phyloP scores from a whole-genome alignment of 164 flowering plant species.

The Nelumbo lutea region DNA sequence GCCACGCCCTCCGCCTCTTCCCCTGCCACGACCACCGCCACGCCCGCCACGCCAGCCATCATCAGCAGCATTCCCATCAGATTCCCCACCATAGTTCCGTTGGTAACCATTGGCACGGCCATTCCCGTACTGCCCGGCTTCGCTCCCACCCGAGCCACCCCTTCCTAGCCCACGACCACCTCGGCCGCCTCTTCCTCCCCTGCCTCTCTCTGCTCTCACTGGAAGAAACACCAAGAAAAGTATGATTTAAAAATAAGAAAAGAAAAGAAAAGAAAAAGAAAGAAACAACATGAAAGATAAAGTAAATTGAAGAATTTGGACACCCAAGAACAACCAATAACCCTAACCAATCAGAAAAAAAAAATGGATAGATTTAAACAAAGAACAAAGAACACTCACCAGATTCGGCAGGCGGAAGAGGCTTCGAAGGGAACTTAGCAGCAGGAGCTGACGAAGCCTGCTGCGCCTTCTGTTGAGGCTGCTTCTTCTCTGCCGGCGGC shows the following conservation, averaged over 20 bases:
- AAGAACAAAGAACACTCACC: conserved; percentile 1
- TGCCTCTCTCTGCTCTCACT: conserved; percentile 18
- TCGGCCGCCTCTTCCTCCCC: conserved; percentile 19
- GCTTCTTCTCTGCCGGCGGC: conserved; percentile 10
- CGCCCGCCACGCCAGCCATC: conserved; percentile 11
- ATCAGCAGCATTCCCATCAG: conserved; percentile 8
- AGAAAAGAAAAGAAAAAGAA: background rate
- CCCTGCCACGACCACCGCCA: conserved; percentile 18
- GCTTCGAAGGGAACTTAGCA: background rate
- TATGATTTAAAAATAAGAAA: background rate
- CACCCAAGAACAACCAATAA: background rate
- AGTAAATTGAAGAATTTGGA: background rate
- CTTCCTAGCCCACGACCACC: conserved; percentile 15
- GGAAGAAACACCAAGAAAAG: background rate
- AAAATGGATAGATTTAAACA: background rate
- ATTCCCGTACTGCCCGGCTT: conserved; percentile 12
- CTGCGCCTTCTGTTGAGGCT: conserved; percentile 5
- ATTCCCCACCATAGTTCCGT: conserved; percentile 13
- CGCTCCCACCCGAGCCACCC: conserved; percentile 12
- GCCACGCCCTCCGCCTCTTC: conserved; percentile 18
- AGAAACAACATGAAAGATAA: background rate
- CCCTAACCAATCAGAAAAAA: background rate
- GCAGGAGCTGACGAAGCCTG: conserved; percentile 7
- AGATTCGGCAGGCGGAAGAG: conserved; percentile 6
- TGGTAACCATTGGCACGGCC: conserved; percentile 14